phyloP scores from a whole-genome alignment of 2,329 filamentous ascomycete species.

The Colletotrichum sidae region DNA sequence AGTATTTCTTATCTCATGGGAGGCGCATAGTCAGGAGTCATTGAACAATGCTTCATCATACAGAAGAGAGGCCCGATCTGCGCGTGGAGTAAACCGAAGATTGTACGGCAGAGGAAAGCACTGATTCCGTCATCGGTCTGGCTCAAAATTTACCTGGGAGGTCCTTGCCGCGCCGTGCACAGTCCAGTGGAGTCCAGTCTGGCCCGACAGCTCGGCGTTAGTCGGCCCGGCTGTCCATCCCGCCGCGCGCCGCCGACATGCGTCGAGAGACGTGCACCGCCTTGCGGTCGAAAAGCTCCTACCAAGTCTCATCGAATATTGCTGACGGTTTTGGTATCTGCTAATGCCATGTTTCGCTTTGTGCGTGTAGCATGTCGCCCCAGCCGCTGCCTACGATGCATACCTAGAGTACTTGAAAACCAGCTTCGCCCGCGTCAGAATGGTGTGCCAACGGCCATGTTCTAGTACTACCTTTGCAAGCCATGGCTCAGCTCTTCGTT shows the following conservation, averaged over 20 bases:
- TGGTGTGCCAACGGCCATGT: no score
- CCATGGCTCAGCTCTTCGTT: no score
- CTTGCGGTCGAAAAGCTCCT: no score
- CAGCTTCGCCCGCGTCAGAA: no score
- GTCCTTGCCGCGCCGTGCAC: background rate
- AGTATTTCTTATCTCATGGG: slow-evolving; percentile 32
- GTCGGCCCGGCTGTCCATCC: slow-evolving; percentile 21
- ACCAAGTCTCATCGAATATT: no score
- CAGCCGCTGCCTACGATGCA: no score
- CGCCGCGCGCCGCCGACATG: slow-evolving; percentile 15
- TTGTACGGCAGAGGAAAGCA: slow-evolving; percentile 3
- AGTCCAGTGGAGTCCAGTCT: background rate
- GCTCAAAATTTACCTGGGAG: slow-evolving; percentile 28
- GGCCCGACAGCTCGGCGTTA: slow-evolving; percentile 25
- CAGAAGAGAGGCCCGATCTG: slow-evolving; percentile 15
- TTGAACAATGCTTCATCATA: slow-evolving; percentile 30
- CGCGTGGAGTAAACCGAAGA: slow-evolving; percentile 11
- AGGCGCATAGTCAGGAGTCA: slow-evolving; percentile 32
- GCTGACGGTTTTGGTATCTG: no score
- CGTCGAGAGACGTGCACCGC: background rate
- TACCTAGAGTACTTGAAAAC: no score
- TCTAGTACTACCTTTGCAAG: no score
- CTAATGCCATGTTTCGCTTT: no score
- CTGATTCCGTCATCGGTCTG: slow-evolving; percentile 32
- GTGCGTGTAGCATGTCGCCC: no score